Evolutionary conservation across 306 rosid genomes (phyloP), one percentile per base, ranked within the genome.

Genomic region (Oxytropis ochrocephala): DNA sequence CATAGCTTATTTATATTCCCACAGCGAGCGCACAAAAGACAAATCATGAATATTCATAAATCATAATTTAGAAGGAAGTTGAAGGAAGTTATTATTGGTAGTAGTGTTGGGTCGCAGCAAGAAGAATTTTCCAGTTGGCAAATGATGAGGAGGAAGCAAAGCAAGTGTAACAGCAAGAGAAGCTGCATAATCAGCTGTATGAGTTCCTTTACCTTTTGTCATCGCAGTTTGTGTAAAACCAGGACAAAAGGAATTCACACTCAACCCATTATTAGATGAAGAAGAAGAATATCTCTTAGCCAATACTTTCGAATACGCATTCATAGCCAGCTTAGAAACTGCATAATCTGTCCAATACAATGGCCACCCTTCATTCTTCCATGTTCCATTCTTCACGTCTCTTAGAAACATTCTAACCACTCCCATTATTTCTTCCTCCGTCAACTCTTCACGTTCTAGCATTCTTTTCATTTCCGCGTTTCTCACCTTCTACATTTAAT

Each of bases 291-390:
- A 75, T 4, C 84, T 82, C 80, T 79, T 87, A 0, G 96, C 95
- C 58, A 94, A 76, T 6, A 87, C 81, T 47, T 74, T 81, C 0
- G 96, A 77, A 78, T 91, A 88, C 1, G 99, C 82, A 57, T 91
- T 94, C 8, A 94, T 57, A 0, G 97, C 99, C 16, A 94, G 55
- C 79, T 94, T 94, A 0, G 99, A 88, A 4, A 94, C 89, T 0
- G 99, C 91, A n/a, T 94, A 94, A 5, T 87, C 99, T 0, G 99
- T 91, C 99, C 99, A 94, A 9, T 87, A 8, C 8, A 70, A 69
- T 1, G 99, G 99, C 99, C 99, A 94, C 14, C 99, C 99, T 56
- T 59, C 4, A 5, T 60, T 78, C 75, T 77, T 69, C 99, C 99
- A 94, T 4, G 46, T 78, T 18, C 92, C 95, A 0, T 62, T 75